These are phyloP conservation scores for Jatropha multifida DNA, from an alignment of 441 rosid genomes.

Conservation along the genomic window DNA sequence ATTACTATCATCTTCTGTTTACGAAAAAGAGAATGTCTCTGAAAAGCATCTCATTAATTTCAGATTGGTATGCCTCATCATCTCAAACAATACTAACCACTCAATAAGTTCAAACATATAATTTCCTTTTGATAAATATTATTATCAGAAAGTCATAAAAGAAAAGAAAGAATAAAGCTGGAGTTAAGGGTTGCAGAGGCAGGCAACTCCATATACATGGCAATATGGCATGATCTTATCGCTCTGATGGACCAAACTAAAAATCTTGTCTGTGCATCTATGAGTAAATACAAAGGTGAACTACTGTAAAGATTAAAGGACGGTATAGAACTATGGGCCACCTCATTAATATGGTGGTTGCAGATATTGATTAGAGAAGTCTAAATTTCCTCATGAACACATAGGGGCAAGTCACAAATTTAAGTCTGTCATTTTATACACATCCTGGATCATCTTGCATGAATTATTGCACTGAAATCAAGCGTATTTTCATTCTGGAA, in stretches of 20 bases:
- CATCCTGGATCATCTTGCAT: slow-evolving; percentile 3
- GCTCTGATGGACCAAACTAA: slow-evolving; percentile 1
- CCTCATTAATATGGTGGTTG: slow-evolving; percentile 32
- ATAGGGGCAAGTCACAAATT: not conserved
- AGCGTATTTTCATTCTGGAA: not conserved
- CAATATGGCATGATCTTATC: not conserved
- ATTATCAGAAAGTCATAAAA: not conserved
- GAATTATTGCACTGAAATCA: not conserved
- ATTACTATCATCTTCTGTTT: not conserved
- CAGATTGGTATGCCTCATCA: slow-evolving; percentile 10
- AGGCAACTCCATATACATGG: not conserved
- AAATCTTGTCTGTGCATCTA: not conserved
- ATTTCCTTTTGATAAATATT: not conserved
- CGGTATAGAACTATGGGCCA: slow-evolving; percentile 27
- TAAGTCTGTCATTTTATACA: not conserved
- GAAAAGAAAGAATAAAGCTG: not conserved
- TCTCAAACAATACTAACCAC: not conserved
- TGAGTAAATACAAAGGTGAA: not conserved
- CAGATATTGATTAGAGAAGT: slow-evolving; percentile 18
- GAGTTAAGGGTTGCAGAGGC: not conserved
- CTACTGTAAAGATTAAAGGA: not conserved
- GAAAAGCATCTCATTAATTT: slow-evolving; percentile 33
- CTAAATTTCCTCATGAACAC: slow-evolving; percentile 13
- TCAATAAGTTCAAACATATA: not conserved
- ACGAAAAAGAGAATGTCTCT: slow-evolving; percentile 25